Evolutionary conservation across 208 protist genomes (phyloP).

Genomic region (Naegleria lovaniensis): DNA sequence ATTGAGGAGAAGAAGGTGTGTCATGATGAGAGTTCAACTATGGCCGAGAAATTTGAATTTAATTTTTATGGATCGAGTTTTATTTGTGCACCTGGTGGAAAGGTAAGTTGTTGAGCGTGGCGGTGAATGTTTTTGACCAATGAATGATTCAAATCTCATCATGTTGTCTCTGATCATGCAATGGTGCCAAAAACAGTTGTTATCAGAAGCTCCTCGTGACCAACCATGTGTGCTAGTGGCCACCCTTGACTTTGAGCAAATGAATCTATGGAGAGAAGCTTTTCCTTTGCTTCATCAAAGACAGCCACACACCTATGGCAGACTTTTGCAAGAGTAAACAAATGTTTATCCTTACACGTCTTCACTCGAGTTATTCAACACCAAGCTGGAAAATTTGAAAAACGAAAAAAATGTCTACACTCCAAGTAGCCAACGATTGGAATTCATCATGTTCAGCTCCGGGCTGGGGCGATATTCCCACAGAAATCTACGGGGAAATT

Average conservation of each 20-base stretch:
- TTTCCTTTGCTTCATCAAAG: constrained; percentile 28
- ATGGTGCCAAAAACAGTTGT: no score
- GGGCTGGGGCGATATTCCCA: not conserved
- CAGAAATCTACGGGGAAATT: not conserved
- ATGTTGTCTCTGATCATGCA: no score
- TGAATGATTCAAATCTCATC: no score
- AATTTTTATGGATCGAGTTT: constrained; percentile 32
- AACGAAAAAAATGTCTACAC: no score
- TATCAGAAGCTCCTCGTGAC: constrained; percentile 20
- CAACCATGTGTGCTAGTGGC: constrained; percentile 25
- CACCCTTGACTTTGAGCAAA: constrained; percentile 21
- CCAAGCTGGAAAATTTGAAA: no score
- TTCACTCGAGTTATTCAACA: no score
- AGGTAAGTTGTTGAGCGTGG: not conserved
- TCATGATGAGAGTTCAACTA: not conserved
- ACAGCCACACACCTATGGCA: constrained; percentile 27
- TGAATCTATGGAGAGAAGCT: constrained; percentile 19
- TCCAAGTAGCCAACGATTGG: no score
- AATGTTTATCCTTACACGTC: no score
- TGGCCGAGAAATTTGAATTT: not conserved
- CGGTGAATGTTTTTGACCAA: no score
- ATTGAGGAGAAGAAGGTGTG: not conserved
- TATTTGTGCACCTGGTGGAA: constrained; percentile 29
- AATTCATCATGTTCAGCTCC: no score
- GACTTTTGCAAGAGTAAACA: not conserved